phyloP scores from a whole-genome alignment of 2,329 filamentous ascomycete species.

The Talaromyces sp. region DNA sequence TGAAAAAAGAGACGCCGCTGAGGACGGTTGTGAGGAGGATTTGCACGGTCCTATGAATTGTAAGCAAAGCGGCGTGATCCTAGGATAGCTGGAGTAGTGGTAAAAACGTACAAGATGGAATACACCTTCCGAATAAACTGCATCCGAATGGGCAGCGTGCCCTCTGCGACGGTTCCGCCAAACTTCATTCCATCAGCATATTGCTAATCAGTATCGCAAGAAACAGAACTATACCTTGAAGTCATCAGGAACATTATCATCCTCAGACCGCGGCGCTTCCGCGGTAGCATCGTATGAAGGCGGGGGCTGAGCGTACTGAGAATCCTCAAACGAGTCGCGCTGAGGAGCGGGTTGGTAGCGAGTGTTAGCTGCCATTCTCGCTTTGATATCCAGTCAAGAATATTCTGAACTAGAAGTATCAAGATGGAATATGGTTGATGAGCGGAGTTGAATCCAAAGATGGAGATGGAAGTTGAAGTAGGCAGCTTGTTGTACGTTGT shows the following conservation, averaged over 20 bases:
- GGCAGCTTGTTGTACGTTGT: neutral
- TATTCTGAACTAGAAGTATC: neutral
- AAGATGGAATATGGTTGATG: neutral
- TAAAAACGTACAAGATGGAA: constrained; percentile 68
- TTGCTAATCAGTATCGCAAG: neutral
- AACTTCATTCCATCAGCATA: constrained; percentile 56
- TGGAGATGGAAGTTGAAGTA: neutral
- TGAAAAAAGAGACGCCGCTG: constrained; percentile 83
- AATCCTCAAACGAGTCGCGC: constrained; percentile 78
- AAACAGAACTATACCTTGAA: constrained; percentile 66
- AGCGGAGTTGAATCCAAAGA: neutral
- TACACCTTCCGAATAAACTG: constrained; percentile 98
- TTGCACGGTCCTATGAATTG: constrained; percentile 67
- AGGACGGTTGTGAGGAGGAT: constrained; percentile 78
- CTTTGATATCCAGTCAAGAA: neutral
- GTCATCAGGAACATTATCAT: constrained; percentile 92
- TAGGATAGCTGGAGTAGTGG: neutral
- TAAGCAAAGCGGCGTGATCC: neutral
- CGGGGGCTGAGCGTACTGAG: constrained; percentile 69
- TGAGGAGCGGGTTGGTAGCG: constrained; percentile 82
- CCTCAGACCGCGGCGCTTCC: constrained; percentile 65
- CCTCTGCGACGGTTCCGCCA: constrained; percentile 87
- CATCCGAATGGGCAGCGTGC: constrained; percentile 92
- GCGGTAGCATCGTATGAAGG: constrained; percentile 57
- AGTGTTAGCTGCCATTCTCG: constrained; percentile 65